phyloP scores from a whole-genome alignment of 2,329 filamentous ascomycete genomes.

The Bretziella fagacearum region DNA sequence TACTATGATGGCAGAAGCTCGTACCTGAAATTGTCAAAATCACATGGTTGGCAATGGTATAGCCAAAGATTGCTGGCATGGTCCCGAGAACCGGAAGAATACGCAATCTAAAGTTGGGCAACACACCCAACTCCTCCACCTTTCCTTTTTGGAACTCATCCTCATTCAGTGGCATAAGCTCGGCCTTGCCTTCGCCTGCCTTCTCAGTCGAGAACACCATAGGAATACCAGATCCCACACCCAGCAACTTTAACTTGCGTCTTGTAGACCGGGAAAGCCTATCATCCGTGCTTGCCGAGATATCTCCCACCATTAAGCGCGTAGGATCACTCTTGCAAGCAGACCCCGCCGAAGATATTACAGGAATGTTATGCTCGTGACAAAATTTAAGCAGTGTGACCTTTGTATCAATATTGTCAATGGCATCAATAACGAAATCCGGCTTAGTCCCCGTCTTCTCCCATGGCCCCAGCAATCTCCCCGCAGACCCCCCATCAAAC shows the following conservation, averaged over 20 bases:
- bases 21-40: conserved; percentile 54
- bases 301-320: conserved; percentile 76
- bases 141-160: conserved; percentile 76
- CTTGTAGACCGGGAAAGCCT: conserved; percentile 73
- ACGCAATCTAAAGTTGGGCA: conserved; percentile 86
- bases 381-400: conserved; percentile 82
- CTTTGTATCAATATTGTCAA: conserved; percentile 97
- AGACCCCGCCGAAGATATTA: conserved; percentile 92
- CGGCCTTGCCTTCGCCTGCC: conserved; percentile 75
- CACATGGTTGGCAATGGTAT: conserved; percentile 81
- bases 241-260: conserved; percentile 56
- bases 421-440: conserved; percentile 88
- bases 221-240: conserved; percentile 71
- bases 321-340: conserved; percentile 83
- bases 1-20: background rate
- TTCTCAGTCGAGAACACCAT: conserved; percentile 89
- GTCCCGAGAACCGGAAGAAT: conserved; percentile 90
- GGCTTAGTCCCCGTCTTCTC: conserved; percentile 37
- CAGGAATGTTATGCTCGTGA: conserved; percentile 54
- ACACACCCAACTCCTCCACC: conserved; percentile 70
- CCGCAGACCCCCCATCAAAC: conserved; percentile 52
- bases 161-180: conserved; percentile 69
- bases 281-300: conserved; percentile 74
- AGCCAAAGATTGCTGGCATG: conserved; percentile 93
- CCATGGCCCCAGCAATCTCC: conserved; percentile 51